phyloP scores from a whole-genome alignment of 2,329 filamentous ascomycete species.

The Westerdykella ornata region DNA sequence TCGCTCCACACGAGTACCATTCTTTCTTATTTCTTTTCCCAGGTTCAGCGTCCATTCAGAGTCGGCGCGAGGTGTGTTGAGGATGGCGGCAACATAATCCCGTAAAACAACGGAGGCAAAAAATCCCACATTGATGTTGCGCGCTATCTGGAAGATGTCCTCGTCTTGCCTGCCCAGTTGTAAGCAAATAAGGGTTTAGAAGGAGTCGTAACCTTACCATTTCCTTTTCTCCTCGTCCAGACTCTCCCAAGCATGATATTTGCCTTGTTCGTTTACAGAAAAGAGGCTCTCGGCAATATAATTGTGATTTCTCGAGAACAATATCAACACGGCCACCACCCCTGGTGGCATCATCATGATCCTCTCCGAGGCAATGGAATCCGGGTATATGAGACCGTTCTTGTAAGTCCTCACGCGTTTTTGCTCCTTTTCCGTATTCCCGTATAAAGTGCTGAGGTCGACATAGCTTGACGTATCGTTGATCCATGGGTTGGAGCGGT shows the following conservation, averaged over 20 bases:
- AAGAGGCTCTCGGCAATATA: conserved; percentile 69
- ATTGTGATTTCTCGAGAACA: conserved; percentile 70
- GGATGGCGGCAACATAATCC: conserved; percentile 70
- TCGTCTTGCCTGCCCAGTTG: conserved; percentile 14
- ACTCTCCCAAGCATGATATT: conserved; percentile 60
- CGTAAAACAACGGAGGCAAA: conserved; percentile 58
- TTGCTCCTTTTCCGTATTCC: conserved; percentile 56
- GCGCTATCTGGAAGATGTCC: conserved; percentile 43
- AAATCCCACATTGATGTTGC: conserved; percentile 42
- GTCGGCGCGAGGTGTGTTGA: conserved; percentile 59
- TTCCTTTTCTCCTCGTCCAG: conserved; percentile 20
- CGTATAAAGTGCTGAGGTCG: conserved; percentile 62
- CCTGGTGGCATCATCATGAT: conserved; percentile 56
- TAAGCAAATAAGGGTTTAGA: not conserved
- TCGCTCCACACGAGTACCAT: conserved; percentile 40
- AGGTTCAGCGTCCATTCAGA: conserved; percentile 72
- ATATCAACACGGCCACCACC: conserved; percentile 54
- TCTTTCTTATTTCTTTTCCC: conserved; percentile 45
- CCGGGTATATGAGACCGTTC: conserved; percentile 58
- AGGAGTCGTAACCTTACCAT: conserved; percentile 7
- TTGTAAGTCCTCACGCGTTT: conserved; percentile 56
- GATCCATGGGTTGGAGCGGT: conserved; percentile 52
- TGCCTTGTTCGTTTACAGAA: conserved; percentile 68
- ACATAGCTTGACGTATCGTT: conserved; percentile 64
- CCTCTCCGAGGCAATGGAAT: conserved; percentile 57